Conservation (phyloP, 208 protist species). For the Leishmania tarentolae region DNA sequence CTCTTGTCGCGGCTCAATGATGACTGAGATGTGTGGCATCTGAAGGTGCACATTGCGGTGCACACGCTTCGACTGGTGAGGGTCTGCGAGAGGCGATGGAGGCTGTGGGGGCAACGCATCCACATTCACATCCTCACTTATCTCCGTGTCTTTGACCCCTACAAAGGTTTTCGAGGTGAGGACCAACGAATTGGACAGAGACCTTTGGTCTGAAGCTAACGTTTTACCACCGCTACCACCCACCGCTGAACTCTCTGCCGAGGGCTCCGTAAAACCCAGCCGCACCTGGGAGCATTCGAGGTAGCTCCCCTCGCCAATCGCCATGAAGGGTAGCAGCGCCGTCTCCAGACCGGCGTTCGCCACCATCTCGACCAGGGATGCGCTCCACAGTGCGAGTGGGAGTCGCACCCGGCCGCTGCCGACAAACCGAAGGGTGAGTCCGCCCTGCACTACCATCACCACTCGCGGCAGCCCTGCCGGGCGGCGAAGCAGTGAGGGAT, state of each 20-base stretch:
- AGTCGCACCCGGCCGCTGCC: conserved; percentile 59
- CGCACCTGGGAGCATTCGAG: conserved; percentile 55
- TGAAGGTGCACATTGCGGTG: conserved; percentile 28
- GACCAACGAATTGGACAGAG: neutral
- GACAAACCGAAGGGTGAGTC: conserved; percentile 70
- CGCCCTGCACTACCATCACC: conserved; percentile 69
- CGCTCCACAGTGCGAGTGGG: conserved; percentile 37
- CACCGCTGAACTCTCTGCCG: neutral
- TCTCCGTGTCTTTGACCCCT: neutral
- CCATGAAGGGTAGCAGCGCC: conserved; percentile 68
- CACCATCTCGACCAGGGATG: conserved; percentile 28
- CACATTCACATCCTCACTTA: neutral
- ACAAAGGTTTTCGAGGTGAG: neutral
- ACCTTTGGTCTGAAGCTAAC: neutral
- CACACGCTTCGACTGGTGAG: conserved; percentile 2
- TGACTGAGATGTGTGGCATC: conserved; percentile 25
- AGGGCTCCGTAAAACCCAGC: conserved; percentile 42
- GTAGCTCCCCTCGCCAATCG: conserved; percentile 78
- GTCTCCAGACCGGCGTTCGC: conserved; percentile 41
- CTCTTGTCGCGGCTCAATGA: conserved; percentile 25
- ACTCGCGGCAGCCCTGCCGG: conserved; percentile 32
- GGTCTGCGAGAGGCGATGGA: neutral
- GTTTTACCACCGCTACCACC: neutral
- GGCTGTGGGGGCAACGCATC: neutral
- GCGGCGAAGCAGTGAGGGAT: conserved; percentile 32